These are phyloP conservation scores for Amaranthus cruentus DNA, from an alignment of 148 eudicot genomes.

Conservation along the genomic window DNA sequence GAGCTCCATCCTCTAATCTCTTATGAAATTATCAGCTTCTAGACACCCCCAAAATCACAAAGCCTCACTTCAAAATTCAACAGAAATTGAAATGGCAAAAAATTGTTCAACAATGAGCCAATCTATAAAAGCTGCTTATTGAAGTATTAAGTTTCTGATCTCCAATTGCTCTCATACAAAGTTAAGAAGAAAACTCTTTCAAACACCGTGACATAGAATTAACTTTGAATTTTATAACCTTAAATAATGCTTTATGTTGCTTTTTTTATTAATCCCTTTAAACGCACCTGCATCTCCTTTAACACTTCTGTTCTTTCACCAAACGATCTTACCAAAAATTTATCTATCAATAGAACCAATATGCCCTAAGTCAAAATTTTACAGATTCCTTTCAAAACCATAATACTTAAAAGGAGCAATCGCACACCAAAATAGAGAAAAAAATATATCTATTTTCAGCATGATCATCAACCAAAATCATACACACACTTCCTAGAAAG, in stretches of 20 bases:
- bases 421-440: no score
- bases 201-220: neutral
- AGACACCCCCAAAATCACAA: no score
- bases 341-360: no score
- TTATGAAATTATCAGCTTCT: no score
- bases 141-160: neutral
- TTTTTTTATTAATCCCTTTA: neutral
- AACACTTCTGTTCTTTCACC: neutral
- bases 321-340: neutral
- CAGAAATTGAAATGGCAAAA: neutral
- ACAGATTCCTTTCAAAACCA: no score
- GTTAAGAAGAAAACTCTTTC: neutral
- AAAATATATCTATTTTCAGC: no score
- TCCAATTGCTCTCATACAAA: neutral
- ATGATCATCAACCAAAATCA: no score
- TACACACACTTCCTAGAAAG: no score
- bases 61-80: neutral
- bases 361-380: no score
- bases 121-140: neutral
- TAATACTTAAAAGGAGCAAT: no score
- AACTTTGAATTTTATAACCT: neutral
- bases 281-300: neutral
- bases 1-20: no score
- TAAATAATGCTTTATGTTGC: neutral
- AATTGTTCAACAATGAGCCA: neutral